Base-by-base conservation (phyloP, 2,329 filamentous ascomycete species). In the Thielaviopsis euricoi region DNA sequence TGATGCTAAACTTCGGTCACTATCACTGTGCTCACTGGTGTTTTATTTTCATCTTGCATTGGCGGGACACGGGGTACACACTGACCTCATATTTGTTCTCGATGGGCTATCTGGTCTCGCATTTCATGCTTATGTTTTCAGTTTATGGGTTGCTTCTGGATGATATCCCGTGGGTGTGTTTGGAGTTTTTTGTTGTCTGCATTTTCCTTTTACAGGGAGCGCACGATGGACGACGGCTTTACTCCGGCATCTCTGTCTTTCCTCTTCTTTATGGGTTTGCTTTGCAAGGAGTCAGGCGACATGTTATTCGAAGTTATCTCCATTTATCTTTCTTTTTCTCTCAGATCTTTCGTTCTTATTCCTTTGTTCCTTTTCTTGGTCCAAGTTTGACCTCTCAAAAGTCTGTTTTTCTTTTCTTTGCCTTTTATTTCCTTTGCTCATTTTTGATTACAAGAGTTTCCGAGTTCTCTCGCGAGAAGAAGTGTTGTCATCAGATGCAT, bases 381-480 rank as follows among this genome's bases (percentile, higher is more conserved):
- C 10, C 15, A 6, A 19, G 25, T 37, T 40, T 26, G 19, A 6
- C 25, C 12, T 21, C 13, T 29, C 26, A 37, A n/a, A 23, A 51
- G 15, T 55, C 21, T 48, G 22, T 52, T 51, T 56, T 26, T 6
- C 22, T 52, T 56, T 10, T 51, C 21, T 51, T 12, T 37, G 25
- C 12, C 26, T 12, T 46, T 49, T 56, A 22, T 51, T 33, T 43
- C n/a, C 19, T 33, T 54, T 17, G 12, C 29, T 53, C 22, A 25
- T 37, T 52, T 52, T 22, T 52, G 9, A 13, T 25, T 52, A 21
- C 48, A 29, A 52, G 25, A 33, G n/a, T 56, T 29, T 37, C 29
- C 23, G 21, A 43, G 22, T 21, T 56, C 55, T 56, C 55, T 56
- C 55, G 23, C 55, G 55, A 56, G 55, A 56, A 33, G 15, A 13